Base-by-base conservation (phyloP, 2,329 filamentous ascomycete species). In the Fusarium guadeloupense region DNA sequence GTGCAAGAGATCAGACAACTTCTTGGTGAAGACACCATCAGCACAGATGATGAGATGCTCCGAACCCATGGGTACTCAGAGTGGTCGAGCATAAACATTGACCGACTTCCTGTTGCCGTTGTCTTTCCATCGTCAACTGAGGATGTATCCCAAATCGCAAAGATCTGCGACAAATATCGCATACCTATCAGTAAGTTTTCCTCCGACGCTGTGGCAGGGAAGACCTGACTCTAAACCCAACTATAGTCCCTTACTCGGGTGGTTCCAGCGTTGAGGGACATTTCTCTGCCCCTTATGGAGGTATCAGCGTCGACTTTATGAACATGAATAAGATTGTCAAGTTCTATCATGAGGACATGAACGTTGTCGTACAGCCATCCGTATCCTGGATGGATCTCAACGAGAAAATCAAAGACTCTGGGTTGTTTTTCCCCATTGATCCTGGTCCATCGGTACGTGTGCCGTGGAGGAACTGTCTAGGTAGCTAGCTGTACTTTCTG, bases 331-430 rank as follows among this genome's bases (percentile, higher is more conserved):
- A 88, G 69, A 89, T 97, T 21, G 67, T 97, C 25, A 81, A 88
- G 48, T 81, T 97, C 52, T 90, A 96, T 73, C 88, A 90, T 66
- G 89, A 91, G 5, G 93, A 97, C 73, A 92, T 97, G 90, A 93
- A 97, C 68, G 83, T 97, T 43, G 91, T 96, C 5, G 92, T 97
- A 4, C 93, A 97, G 74, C 93, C 93, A 4, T 91, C 90, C 7
- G 89, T 97, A 9, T 89, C 90, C n/a, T 97, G 93, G 93, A 93
- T 96, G 83, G 87, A 90, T 46, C 78, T 97, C 54, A 97, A 97
- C 69, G 86, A 87, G 42, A 87, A 90, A 69, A 85, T 89, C n/a
- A n/a, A n/a, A 74, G 82, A 85, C 33, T 88, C 85, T 5, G 91
- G 91, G 0, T 84, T 97, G 2, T 97, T 97, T 78, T 96, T 97